These are phyloP conservation scores for Apiospora hydei DNA, from an alignment of 2,329 filamentous ascomycete genomes.

Conservation along the genomic window DNA sequence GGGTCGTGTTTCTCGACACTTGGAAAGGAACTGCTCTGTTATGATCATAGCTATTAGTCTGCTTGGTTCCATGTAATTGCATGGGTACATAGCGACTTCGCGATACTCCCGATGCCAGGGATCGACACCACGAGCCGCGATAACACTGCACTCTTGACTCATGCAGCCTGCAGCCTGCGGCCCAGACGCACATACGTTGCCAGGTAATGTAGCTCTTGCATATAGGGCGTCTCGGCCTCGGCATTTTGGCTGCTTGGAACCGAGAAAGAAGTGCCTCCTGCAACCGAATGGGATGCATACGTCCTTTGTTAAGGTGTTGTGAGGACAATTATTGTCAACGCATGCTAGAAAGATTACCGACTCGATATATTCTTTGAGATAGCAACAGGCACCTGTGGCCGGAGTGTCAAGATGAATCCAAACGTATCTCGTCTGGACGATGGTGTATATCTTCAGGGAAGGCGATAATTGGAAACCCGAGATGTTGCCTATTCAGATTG, in stretches of 20 bases:
- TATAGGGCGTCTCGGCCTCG: background rate
- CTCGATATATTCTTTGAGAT: background rate
- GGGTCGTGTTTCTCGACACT: too few species aligned
- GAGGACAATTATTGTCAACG: background rate
- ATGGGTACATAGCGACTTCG: background rate
- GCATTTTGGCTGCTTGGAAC: background rate
- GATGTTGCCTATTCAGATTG: too few species aligned
- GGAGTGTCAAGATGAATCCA: background rate
- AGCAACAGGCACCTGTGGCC: background rate
- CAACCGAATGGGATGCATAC: background rate
- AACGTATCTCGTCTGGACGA: background rate
- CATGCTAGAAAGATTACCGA: background rate
- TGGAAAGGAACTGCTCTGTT: background rate
- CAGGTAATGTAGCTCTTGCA: background rate
- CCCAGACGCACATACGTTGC: background rate
- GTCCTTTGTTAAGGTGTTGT: background rate
- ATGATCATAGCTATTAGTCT: background rate
- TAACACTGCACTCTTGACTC: background rate
- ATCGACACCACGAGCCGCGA: background rate
- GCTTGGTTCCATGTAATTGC: background rate
- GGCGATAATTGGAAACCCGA: background rate
- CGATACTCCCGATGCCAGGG: background rate
- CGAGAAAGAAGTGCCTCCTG: background rate
- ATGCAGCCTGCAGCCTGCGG: background rate
- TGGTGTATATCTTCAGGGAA: background rate